Percentiles rank a stretch among this genome's conserved stretches.
Evolutionary conservation across 2,329 filamentous ascomycete genomes (phyloP).

Genomic region (Elsinoe arachidis): DNA sequence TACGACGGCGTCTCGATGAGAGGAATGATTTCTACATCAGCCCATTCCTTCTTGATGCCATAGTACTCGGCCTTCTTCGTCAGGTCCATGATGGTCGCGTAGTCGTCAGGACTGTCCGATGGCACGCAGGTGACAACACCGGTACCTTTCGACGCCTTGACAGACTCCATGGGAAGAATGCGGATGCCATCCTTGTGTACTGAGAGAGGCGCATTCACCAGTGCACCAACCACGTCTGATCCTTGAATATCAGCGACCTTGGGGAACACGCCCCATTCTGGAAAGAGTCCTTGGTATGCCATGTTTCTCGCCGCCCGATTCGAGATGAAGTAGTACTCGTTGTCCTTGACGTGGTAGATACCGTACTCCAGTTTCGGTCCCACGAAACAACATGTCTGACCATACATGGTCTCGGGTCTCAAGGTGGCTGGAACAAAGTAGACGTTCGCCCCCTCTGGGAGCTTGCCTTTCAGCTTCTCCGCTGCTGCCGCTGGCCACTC

Average conservation of each 20-base stretch:
- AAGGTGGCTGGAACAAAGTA: slow-evolving; percentile 90
- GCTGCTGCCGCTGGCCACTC: slow-evolving; percentile 77
- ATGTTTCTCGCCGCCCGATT: slow-evolving; percentile 85
- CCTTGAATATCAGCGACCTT: slow-evolving; percentile 69
- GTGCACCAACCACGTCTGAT: slow-evolving; percentile 74
- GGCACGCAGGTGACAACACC: slow-evolving; percentile 94
- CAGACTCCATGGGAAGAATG: slow-evolving; percentile 90
- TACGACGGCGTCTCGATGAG: slow-evolving; percentile 85
- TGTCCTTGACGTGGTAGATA: slow-evolving; percentile 60
- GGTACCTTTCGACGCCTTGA: slow-evolving; percentile 87
- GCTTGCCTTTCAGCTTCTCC: slow-evolving; percentile 62
- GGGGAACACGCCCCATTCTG: slow-evolving; percentile 64
- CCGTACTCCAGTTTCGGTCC: slow-evolving; percentile 85
- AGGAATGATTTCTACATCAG: slow-evolving; percentile 76
- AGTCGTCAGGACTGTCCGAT: slow-evolving; percentile 93
- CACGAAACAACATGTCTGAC: slow-evolving; percentile 92
- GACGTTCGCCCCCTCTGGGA: slow-evolving; percentile 69
- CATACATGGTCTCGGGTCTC: slow-evolving; percentile 97
- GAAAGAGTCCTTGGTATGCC: slow-evolving; percentile 84
- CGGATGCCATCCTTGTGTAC: slow-evolving; percentile 74
- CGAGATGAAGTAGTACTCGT: slow-evolving; percentile 74
- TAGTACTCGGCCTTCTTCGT: slow-evolving; percentile 95
- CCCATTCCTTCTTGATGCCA: slow-evolving; percentile 94
- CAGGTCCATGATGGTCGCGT: slow-evolving; percentile 76
- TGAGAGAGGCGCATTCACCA: slow-evolving; percentile 82